These are phyloP conservation scores for Lachnellula subtilissima DNA, from an alignment of 2,329 filamentous ascomycete species.

Conservation along the genomic window DNA sequence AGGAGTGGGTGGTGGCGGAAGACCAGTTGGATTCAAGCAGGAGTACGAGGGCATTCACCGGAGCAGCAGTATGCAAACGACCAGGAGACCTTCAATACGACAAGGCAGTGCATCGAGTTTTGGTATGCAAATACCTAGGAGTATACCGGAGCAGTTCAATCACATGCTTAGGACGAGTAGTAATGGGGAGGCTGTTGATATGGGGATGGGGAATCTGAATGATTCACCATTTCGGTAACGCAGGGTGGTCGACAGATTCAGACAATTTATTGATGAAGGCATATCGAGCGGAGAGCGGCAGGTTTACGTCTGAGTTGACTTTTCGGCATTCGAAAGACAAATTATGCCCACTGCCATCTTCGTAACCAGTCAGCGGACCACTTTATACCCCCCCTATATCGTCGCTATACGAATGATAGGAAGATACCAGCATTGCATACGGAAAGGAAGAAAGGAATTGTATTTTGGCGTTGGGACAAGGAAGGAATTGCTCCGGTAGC, in stretches of 20 bases:
- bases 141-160: conserved; percentile 24
- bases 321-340: too few relatives aligned
- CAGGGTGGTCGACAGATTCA: neutral
- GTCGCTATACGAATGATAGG: neutral
- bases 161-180: conserved; percentile 21
- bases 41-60: conserved; percentile 19
- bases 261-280: neutral
- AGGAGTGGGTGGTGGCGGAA: conserved; percentile 14
- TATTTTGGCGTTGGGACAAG: neutral
- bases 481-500: neutral
- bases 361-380: too few relatives aligned
- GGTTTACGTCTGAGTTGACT: too few relatives aligned
- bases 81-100: conserved; percentile 23
- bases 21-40: conserved; percentile 20
- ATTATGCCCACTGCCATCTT: too few relatives aligned
- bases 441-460: neutral
- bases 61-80: conserved; percentile 6
- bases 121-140: conserved; percentile 23
- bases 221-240: neutral
- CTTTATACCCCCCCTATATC: neutral
- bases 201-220: conserved; percentile 2
- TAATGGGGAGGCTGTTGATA: conserved; percentile 8
- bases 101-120: conserved; percentile 20
- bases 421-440: neutral
- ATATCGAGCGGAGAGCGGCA: neutral